Conservation (phyloP, 805 yeast species). For the Candida xiaguanensis region DNA sequence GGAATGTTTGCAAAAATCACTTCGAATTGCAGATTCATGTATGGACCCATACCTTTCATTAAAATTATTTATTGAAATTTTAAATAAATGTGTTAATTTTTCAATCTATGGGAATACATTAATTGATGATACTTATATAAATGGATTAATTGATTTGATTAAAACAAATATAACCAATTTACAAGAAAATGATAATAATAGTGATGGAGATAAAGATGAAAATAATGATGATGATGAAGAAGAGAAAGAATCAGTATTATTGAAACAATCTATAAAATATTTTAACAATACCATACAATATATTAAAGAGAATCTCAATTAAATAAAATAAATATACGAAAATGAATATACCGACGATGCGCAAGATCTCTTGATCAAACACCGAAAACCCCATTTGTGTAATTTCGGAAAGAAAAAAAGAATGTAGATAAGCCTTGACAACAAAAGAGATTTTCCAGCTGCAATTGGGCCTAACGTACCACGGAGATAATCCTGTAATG, state of each 20-base stretch:
- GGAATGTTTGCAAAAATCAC: conserved; percentile 85
- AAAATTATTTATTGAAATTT: conserved; percentile 84
- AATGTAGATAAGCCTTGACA: too few species aligned
- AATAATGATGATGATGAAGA: conserved; percentile 6
- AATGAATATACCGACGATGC: too few species aligned
- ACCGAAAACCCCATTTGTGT: too few species aligned
- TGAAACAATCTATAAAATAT: conserved; percentile 23
- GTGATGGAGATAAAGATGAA: conserved; percentile 7
- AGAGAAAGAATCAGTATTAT: conserved; percentile 22
- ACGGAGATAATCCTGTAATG: too few species aligned
- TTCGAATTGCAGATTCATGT: conserved; percentile 91
- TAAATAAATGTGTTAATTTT: conserved; percentile 81
- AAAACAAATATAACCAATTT: conserved; percentile 56
- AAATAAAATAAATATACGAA: not conserved
- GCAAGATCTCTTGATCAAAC: too few species aligned
- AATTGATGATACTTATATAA: conserved; percentile 72
- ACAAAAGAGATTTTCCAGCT: too few species aligned
- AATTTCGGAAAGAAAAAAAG: too few species aligned
- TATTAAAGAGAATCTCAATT: conserved; percentile 39
- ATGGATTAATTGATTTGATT: conserved; percentile 82
- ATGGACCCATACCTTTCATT: conserved; percentile 73
- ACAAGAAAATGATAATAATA: conserved; percentile 17
- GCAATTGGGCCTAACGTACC: too few species aligned
- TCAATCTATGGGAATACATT: conserved; percentile 74
- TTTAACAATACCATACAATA: conserved; percentile 73